Conservation (phyloP, 2,329 filamentous ascomycete genomes). For the Grosmannia serpens region DNA sequence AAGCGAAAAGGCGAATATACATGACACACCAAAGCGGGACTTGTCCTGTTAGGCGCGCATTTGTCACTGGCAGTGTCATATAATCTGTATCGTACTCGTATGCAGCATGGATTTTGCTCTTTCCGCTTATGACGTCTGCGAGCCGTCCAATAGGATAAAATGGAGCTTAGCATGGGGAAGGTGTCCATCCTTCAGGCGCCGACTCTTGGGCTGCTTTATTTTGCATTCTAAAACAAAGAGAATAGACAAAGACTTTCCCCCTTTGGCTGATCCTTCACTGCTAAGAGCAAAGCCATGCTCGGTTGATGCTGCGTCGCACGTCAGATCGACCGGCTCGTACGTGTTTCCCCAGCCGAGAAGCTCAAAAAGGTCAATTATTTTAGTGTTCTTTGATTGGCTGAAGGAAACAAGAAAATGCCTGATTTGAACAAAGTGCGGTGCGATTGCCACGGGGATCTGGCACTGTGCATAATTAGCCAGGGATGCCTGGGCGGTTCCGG, state of each 20-base stretch:
- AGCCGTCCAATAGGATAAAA: constrained; percentile 7
- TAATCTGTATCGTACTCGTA: too few species aligned
- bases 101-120: not conserved
- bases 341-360: not conserved
- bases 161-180: not conserved
- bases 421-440: constrained; percentile 6
- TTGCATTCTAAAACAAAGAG: not conserved
- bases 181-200: not conserved
- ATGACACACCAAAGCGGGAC: too few species aligned
- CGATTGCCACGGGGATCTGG: not conserved
- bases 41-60: too few species aligned
- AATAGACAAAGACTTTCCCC: not conserved
- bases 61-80: not conserved
- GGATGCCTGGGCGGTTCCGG: not conserved
- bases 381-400: constrained; percentile 11
- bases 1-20: too few species aligned
- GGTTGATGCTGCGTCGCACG: not conserved
- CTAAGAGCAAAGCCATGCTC: too few species aligned
- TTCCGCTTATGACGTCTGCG: not conserved
- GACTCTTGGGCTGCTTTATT: too few species aligned
- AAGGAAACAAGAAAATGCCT: not conserved
- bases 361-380: constrained; percentile 1
- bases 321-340: too few species aligned
- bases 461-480: not conserved
- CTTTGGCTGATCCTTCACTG: too few species aligned